Percentiles rank a stretch among this genome's conserved stretches.
These are phyloP conservation scores for Cadophora gregata DNA, from an alignment of 2,329 filamentous ascomycete genomes.

Conservation along the genomic window DNA sequence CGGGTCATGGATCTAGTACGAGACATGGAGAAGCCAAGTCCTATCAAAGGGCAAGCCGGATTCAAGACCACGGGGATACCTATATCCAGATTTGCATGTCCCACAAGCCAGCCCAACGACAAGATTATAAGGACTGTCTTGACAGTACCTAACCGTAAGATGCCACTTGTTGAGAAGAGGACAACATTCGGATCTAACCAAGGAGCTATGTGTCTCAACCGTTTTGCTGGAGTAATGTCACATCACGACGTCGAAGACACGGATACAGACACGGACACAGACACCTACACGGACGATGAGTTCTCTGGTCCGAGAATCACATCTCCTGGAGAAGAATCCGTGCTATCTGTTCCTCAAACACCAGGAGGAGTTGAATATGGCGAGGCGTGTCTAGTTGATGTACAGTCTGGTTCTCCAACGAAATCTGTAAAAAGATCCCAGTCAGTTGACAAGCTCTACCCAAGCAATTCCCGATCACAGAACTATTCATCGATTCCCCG, in stretches of 20 bases:
- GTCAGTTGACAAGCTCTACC: conserved; percentile 33
- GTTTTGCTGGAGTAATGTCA: background rate
- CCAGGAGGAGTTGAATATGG: conserved; percentile 36
- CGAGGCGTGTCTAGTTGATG: conserved; percentile 41
- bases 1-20: background rate
- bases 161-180: conserved; percentile 10
- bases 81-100: conserved; percentile 3
- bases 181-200: conserved; percentile 20
- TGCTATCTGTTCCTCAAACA: conserved; percentile 28
- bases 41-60: background rate
- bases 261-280: conserved; percentile 7
- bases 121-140: conserved; percentile 34
- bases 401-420: conserved; percentile 33
- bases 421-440: conserved; percentile 28
- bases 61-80: background rate
- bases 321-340: conserved; percentile 25
- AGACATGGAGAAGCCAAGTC: background rate
- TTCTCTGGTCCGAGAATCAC: conserved; percentile 21
- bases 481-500: background rate
- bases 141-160: conserved; percentile 28
- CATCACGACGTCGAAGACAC: conserved; percentile 23
- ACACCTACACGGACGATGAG: conserved; percentile 15
- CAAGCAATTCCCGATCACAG: conserved; percentile 21
- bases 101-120: conserved; percentile 16
- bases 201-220: conserved; percentile 2